Percentiles rank a stretch among this genome's conserved stretches.
phyloP scores from a whole-genome alignment of 257 asterid species.

The Rehmannia glutinosa region DNA sequence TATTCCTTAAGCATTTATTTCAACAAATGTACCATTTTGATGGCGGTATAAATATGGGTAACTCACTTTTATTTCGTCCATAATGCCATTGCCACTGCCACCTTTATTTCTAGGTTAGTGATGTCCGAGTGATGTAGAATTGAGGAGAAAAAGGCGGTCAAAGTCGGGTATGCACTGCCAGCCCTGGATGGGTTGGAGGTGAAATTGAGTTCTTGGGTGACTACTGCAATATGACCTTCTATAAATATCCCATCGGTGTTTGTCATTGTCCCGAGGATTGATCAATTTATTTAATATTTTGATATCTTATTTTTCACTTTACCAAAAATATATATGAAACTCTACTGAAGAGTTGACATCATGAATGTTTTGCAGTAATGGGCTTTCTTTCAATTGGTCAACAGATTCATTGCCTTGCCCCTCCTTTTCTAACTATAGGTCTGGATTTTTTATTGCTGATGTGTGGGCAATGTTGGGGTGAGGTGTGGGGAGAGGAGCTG shows the following conservation, averaged over 20 bases:
- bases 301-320: not conserved
- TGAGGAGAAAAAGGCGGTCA: too few relatives aligned
- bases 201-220: conserved; percentile 1
- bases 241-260: not conserved
- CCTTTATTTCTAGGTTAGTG: not conserved
- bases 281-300: not conserved
- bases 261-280: not conserved
- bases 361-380: conserved; percentile 1
- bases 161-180: not conserved
- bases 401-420: not conserved
- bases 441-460: not conserved
- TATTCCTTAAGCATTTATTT: not conserved
- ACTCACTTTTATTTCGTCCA: not conserved
- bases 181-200: not conserved
- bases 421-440: not conserved
- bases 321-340: not conserved
- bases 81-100: not conserved
- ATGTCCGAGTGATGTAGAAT: too few relatives aligned
- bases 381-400: conserved; percentile 9
- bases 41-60: not conserved
- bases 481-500: conserved; percentile 4
- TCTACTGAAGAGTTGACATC: not conserved
- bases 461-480: not conserved
- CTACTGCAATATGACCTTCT: not conserved
- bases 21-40: not conserved